Base-by-base conservation (phyloP, 257 asterid genomes). In the Fraxinus excelsior region DNA sequence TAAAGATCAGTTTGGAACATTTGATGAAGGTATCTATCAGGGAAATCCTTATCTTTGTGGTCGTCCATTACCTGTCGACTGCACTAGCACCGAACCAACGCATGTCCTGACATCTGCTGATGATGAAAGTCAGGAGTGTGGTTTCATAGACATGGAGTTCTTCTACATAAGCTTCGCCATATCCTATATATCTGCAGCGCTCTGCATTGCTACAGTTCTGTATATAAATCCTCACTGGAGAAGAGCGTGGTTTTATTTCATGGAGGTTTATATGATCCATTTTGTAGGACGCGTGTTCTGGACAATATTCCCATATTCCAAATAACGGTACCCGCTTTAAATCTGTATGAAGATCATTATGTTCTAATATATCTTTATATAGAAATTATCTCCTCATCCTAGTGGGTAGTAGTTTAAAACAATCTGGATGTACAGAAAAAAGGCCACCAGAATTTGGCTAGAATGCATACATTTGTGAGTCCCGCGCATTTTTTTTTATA, bases 1-100 rank as follows among this genome's bases (percentile, higher is more conserved):
- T 0, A 34, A 76, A 44, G 74, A 2, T 67, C 74, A 76, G 0
- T 68, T 76, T 35, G 10, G 26, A 67, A 76, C 80, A 9, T 76
- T 76, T 25, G 69, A 76, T 38, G 32, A 67, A 46, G 56, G 69
- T 19, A 76, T 74, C 69, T 76, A 76, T 23, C 29, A 68, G 56
- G 80, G 70, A 40, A 76, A 76, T 67, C 74, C 58, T 32, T 26
- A 67, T 3, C 74, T 76, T 67, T 68, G 75, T 76, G 80, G 68
- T 11, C 42, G 18, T 46, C 74, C 74, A 29, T 68, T 76, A 42
- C 42, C 34, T 53, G 16, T 44, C 4, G 14, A 28, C 2, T 46
- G 79, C 2, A 46, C 5, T 23, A 1, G 25, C 28, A 10, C 37
- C 23, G 67, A 11, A 76, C 5, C 37, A 37, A 46, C 1, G 5